A percentile compares a stretch with the other conserved stretches of the same genome.
Conservation (phyloP, 441 rosid genomes). For the Corymbia calophylla region DNA sequence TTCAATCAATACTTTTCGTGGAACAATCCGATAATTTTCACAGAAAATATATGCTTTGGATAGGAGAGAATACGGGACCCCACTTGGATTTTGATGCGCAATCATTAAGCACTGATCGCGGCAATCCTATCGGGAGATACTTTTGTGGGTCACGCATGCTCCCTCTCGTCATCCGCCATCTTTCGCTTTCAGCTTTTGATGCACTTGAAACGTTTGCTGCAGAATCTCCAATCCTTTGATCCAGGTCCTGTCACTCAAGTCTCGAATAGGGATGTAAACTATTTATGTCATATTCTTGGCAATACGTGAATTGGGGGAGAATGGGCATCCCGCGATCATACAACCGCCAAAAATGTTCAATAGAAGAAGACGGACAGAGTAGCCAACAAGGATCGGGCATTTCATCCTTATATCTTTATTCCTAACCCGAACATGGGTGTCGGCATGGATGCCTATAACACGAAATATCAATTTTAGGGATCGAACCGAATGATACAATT, state of each 20-base stretch:
- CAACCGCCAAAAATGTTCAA: neutral
- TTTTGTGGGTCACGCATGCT: neutral
- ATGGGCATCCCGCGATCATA: neutral
- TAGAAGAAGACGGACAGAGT: neutral
- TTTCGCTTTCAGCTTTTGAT: neutral
- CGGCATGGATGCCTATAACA: neutral
- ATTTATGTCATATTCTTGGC: neutral
- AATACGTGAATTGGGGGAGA: neutral
- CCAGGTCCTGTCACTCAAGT: neutral
- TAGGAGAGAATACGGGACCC: neutral
- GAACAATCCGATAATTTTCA: neutral
- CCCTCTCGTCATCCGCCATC: neutral
- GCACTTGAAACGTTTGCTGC: neutral
- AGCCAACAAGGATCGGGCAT: neutral
- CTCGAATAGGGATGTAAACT: neutral
- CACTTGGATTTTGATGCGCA: neutral
- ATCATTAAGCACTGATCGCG: neutral
- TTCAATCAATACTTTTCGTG: neutral
- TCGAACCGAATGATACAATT: neutral
- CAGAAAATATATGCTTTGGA: neutral
- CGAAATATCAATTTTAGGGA: neutral
- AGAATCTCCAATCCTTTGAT: neutral
- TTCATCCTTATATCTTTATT: too few species aligned
- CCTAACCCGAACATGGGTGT: neutral
- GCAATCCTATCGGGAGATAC: neutral